A percentile compares a stretch with the other conserved stretches of the same genome.
These are phyloP conservation scores for Irpex sp. DNA, from an alignment of 1,284 basidiomycete genomes.

Conservation along the genomic window DNA sequence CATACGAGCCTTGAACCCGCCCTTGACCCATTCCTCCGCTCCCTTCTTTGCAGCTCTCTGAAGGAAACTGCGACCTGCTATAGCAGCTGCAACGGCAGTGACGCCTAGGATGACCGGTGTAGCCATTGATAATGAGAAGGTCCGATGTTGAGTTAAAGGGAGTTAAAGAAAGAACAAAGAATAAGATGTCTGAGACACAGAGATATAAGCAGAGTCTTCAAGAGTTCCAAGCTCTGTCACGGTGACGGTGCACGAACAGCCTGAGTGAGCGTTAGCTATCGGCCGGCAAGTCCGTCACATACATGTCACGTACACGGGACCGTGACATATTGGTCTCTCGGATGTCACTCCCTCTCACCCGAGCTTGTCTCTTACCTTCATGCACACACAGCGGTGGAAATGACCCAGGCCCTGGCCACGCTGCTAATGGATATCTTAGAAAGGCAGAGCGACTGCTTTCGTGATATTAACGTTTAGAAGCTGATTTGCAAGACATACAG, in stretches of 20 bases:
- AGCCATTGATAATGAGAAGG: conserved; percentile 42
- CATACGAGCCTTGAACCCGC: conserved; percentile 96
- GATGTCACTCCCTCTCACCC: neutral
- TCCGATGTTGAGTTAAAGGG: neutral
- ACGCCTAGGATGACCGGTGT: conserved; percentile 78
- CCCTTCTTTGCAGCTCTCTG: conserved; percentile 58
- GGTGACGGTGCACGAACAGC: too few species aligned
- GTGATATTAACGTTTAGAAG: too few species aligned
- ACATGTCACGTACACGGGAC: neutral
- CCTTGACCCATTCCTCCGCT: conserved; percentile 86
- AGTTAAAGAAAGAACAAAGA: neutral
- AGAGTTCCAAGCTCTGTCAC: too few species aligned
- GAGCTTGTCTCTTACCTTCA: neutral
- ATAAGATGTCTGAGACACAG: neutral
- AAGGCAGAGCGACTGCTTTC: too few species aligned
- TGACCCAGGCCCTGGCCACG: too few species aligned
- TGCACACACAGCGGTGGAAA: neutral
- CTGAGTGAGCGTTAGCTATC: too few species aligned
- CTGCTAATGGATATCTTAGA: too few species aligned
- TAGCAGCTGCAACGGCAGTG: conserved; percentile 76
- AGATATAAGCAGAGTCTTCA: neutral
- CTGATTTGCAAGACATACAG: too few species aligned
- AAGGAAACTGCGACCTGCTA: conserved; percentile 71
- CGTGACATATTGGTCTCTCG: neutral
- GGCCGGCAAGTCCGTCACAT: neutral